Evolutionary conservation across 169 alveolate species (phyloP).

Genomic region (Cryptosporidium parvum): DNA sequence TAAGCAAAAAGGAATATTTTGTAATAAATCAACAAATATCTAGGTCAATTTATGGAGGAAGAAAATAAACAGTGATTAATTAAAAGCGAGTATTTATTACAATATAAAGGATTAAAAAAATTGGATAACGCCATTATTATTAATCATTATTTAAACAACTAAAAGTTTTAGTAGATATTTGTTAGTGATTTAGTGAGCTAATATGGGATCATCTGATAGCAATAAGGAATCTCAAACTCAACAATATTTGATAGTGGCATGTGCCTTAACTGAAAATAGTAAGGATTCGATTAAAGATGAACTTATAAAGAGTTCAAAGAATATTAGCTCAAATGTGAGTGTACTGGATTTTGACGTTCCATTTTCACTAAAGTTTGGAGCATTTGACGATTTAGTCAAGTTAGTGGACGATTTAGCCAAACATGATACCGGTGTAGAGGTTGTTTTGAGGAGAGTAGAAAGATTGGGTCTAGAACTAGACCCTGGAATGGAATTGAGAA

Average conservation of each 20-base stretch:
- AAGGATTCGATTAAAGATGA: conserved; percentile 46
- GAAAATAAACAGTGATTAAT: not conserved
- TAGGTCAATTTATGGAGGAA: not conserved
- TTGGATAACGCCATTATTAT: not conserved
- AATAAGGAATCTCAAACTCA: conserved; percentile 50
- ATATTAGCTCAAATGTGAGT: conserved; percentile 35
- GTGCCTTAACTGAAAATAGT: conserved; percentile 49
- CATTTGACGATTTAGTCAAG: conserved; percentile 84
- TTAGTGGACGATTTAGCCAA: conserved; percentile 87
- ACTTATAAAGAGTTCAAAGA: conserved; percentile 9
- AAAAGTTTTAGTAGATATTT: not conserved
- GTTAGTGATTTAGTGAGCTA: not conserved
- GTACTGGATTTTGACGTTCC: conserved; percentile 85
- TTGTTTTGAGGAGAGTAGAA: conserved; percentile 83
- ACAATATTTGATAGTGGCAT: conserved; percentile 74
- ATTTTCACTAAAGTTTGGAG: conserved; percentile 84
- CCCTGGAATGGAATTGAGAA: conserved; percentile 81
- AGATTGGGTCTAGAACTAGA: conserved; percentile 81
- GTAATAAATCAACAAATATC: not conserved
- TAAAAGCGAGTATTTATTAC: not conserved
- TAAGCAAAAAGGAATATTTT: not conserved
- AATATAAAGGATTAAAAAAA: not conserved
- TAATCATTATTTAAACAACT: not conserved
- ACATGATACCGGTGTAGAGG: conserved; percentile 85
- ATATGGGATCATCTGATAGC: conserved; percentile 45